These are phyloP conservation scores for Abrus precatorius DNA, from an alignment of 306 rosid species.

Conservation along the genomic window DNA sequence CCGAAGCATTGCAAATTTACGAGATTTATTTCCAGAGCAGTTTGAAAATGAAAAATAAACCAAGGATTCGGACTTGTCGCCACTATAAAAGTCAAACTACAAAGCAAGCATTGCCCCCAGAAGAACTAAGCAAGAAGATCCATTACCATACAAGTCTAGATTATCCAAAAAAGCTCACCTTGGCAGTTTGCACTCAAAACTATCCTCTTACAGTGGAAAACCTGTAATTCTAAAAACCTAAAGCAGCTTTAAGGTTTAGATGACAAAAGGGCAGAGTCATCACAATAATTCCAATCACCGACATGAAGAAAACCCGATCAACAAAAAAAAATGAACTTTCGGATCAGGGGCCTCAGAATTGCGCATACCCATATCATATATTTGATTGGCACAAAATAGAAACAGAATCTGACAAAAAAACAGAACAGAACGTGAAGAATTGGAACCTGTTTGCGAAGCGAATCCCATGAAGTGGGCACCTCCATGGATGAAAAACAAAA, in stretches of 20 bases:
- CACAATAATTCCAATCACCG: neutral
- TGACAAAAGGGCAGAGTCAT: too few species aligned
- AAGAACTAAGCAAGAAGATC: too few species aligned
- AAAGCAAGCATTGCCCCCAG: too few species aligned
- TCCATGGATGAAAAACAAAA: slow-evolving; percentile 60
- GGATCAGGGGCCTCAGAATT: neutral
- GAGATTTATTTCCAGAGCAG: too few species aligned
- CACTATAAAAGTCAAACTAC: too few species aligned
- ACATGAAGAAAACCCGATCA: neutral
- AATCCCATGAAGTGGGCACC: slow-evolving; percentile 81
- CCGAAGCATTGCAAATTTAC: slow-evolving; percentile 4
- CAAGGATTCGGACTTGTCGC: too few species aligned
- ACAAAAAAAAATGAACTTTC: neutral
- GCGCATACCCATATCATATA: neutral
- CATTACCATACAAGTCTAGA: neutral
- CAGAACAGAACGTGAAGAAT: neutral
- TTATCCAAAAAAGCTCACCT: neutral
- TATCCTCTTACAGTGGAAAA: neutral
- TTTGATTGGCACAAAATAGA: neutral
- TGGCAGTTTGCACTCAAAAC: neutral
- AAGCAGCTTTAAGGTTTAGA: too few species aligned
- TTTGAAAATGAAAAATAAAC: too few species aligned
- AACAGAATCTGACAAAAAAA: neutral
- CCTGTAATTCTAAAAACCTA: neutral
- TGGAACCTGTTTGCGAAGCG: slow-evolving; percentile 88